These are phyloP conservation scores for Epichloe baconii DNA, from an alignment of 2,329 filamentous ascomycete genomes.

Conservation along the genomic window DNA sequence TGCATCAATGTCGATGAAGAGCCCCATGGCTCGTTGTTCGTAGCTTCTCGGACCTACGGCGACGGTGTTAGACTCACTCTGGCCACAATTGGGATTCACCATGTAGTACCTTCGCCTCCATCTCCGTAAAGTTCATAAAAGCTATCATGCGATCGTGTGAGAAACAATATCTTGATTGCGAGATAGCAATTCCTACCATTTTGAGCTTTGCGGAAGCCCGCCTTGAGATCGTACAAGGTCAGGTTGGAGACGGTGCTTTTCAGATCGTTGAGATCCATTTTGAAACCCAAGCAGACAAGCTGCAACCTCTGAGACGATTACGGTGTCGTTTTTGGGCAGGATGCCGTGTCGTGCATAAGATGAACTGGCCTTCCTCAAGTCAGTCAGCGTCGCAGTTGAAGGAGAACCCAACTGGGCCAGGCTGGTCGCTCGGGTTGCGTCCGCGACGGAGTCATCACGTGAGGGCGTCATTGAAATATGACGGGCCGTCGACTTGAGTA, in stretches of 20 bases:
- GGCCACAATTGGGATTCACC: slow-evolving; percentile 5
- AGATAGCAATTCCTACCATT: slow-evolving; percentile 53
- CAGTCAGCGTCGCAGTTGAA: background rate
- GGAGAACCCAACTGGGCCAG: background rate
- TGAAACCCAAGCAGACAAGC: slow-evolving; percentile 12
- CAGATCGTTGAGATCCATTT: slow-evolving; percentile 76
- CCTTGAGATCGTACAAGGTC: slow-evolving; percentile 90
- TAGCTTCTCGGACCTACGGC: slow-evolving; percentile 78
- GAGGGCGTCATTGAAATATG: background rate
- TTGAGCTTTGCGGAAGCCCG: slow-evolving; percentile 85
- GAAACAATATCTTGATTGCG: background rate
- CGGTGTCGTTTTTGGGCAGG: background rate
- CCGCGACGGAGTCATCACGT: background rate
- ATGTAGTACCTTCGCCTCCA: slow-evolving; percentile 54
- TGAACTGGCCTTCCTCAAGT: background rate
- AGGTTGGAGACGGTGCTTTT: slow-evolving; percentile 84
- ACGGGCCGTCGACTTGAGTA: no score
- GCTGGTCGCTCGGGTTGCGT: background rate
- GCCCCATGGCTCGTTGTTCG: slow-evolving; percentile 98
- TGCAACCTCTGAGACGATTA: background rate
- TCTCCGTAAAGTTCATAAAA: slow-evolving; percentile 96
- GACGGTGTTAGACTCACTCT: slow-evolving; percentile 6
- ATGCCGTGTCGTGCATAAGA: background rate
- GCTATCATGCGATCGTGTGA: slow-evolving; percentile 40
- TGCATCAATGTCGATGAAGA: slow-evolving; percentile 78